phyloP scores from a whole-genome alignment of 2,329 filamentous ascomycete species.

The Fusarium sulawesiense region DNA sequence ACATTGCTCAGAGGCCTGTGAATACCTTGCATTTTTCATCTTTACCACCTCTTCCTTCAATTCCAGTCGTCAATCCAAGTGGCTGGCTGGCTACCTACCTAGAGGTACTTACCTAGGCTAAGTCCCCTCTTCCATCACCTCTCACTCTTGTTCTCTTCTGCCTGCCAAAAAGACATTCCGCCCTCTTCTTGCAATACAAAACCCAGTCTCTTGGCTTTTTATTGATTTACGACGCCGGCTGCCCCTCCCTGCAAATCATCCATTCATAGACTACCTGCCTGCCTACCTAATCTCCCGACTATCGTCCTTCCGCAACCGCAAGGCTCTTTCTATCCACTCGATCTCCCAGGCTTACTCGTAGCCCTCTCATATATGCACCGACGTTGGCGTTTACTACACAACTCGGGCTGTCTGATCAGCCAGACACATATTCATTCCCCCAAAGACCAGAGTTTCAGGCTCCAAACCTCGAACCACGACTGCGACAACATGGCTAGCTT shows the following conservation, averaged over 20 bases:
- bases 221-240: constrained; percentile 13
- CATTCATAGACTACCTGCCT: not conserved
- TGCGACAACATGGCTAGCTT: constrained; percentile 58
- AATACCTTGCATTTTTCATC: not conserved
- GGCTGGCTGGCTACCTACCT: not conserved
- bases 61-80: constrained; percentile 18
- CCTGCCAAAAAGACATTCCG: constrained; percentile 22
- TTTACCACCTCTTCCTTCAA: constrained; percentile 21
- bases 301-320: not conserved
- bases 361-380: constrained; percentile 33
- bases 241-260: constrained; percentile 26
- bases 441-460: constrained; percentile 17
- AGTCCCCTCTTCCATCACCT: not conserved
- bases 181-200: constrained; percentile 10
- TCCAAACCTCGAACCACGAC: constrained; percentile 25
- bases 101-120: not conserved
- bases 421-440: constrained; percentile 23
- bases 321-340: constrained; percentile 15
- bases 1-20: not conserved
- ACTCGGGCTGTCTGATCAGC: constrained; percentile 36
- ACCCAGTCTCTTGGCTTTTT: constrained; percentile 15
- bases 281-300: constrained; percentile 4
- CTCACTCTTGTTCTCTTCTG: not conserved
- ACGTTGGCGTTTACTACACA: constrained; percentile 38
- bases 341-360: not conserved